Percentiles rank a stretch among this genome's conserved stretches.
Conservation (phyloP, 192 early-diverging fungal species). For the Entomortierella parvispora region DNA sequence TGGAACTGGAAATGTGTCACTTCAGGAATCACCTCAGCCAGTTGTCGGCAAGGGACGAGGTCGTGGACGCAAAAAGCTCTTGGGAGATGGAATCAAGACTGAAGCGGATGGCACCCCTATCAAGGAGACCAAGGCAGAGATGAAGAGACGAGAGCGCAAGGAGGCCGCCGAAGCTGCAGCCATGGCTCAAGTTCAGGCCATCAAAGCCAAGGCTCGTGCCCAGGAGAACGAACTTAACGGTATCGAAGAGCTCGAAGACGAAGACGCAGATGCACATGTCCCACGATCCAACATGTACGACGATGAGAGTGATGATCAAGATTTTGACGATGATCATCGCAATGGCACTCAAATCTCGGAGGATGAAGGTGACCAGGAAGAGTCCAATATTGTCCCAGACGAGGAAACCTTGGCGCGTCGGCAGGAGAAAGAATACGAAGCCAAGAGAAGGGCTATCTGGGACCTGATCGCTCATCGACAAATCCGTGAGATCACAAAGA, state of each 20-base stretch:
- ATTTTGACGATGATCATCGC: conserved; percentile 18
- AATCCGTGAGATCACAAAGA: conserved; percentile 55
- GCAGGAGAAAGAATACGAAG: conserved; percentile 44
- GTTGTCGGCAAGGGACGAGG: conserved; percentile 7
- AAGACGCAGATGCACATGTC: conserved; percentile 34
- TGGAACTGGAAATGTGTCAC: conserved; percentile 6
- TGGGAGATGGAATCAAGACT: conserved; percentile 14
- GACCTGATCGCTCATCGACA: conserved; percentile 48
- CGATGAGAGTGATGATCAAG: conserved; percentile 30
- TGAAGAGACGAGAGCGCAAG: conserved; percentile 38
- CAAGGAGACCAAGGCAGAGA: conserved; percentile 42
- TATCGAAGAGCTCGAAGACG: conserved; percentile 19
- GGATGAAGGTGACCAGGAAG: conserved; percentile 6
- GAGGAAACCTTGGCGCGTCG: conserved; percentile 26
- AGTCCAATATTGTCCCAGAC: conserved; percentile 1
- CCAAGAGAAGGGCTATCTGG: conserved; percentile 38
- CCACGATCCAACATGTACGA: conserved; percentile 28
- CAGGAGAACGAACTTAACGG: conserved; percentile 12
- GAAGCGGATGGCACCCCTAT: conserved; percentile 22
- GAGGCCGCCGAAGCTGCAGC: conserved; percentile 35
- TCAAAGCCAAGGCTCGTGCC: conserved; percentile 36
- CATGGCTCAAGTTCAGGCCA: conserved; percentile 41
- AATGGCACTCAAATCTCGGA: conserved; percentile 21
- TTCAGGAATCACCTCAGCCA: conserved; percentile 10
- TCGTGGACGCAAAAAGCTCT: conserved; percentile 40